Evolutionary conservation across 768 basidiomycete species (phyloP).

Genomic region (Boletus rex-veris): DNA sequence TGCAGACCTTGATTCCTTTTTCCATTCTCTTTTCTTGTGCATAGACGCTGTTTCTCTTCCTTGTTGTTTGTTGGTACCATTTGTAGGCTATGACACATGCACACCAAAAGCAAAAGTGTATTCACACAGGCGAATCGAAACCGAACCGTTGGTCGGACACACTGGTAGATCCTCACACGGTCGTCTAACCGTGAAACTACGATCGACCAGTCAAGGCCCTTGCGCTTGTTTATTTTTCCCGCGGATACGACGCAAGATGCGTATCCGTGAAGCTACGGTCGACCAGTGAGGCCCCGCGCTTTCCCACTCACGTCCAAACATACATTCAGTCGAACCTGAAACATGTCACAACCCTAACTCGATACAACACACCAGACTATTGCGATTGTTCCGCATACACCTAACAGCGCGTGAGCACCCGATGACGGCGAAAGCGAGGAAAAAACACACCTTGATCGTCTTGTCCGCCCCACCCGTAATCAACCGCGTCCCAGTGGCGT

Average conservation of each 20-base stretch:
- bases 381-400: constrained; percentile 72
- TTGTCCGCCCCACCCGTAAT: constrained; percentile 98
- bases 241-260: too few relatives aligned
- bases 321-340: neutral
- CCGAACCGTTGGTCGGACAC: too few relatives aligned
- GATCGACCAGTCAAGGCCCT: neutral
- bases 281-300: neutral
- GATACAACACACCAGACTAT: too few relatives aligned
- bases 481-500: constrained; percentile 88
- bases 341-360: neutral
- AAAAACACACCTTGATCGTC: constrained; percentile 81
- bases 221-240: too few relatives aligned
- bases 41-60: neutral
- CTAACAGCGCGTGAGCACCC: constrained; percentile 11
- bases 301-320: too few relatives aligned
- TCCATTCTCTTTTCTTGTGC: neutral
- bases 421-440: neutral
- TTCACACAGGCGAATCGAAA: too few relatives aligned
- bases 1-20: constrained; percentile 12
- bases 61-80: neutral
- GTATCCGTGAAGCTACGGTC: neutral
- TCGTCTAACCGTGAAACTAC: neutral
- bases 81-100: neutral
- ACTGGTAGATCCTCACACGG: neutral
- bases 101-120: neutral